phyloP scores from a whole-genome alignment of 2,329 filamentous ascomycete species.

The Byssoonygena ceratinophila region DNA sequence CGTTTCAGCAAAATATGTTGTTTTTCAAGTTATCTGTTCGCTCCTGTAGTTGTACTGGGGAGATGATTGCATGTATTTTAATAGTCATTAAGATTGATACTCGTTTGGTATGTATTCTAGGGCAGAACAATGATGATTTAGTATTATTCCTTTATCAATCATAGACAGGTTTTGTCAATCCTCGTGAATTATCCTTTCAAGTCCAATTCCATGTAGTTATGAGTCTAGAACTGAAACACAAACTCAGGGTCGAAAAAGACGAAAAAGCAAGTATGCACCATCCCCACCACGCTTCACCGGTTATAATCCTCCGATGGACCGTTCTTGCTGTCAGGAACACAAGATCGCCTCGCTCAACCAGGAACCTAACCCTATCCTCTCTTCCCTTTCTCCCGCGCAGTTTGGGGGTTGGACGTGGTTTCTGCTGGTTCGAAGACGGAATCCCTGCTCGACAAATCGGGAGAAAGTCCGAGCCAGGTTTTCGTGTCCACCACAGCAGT shows the following conservation, averaged over 20 bases:
- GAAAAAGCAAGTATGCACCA: neutral
- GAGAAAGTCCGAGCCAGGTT: neutral
- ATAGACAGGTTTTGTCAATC: too few species aligned
- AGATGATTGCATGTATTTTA: conserved; percentile 5
- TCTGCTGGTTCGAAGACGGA: neutral
- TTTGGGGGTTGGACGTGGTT: neutral
- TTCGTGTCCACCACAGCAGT: too few species aligned
- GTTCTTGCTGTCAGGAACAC: neutral
- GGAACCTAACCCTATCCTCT: neutral
- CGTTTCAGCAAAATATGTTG: neutral
- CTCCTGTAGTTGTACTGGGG: neutral
- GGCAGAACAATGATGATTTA: too few species aligned
- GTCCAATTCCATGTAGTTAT: too few species aligned
- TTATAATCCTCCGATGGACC: neutral
- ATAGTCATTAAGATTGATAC: neutral
- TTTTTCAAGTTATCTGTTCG: neutral
- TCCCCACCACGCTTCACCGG: neutral
- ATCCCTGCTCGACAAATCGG: neutral
- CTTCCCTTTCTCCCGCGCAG: neutral
- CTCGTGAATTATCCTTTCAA: too few species aligned
- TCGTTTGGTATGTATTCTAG: conserved; percentile 1
- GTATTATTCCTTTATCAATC: too few species aligned
- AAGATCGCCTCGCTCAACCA: neutral
- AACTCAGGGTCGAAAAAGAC: neutral
- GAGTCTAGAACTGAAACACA: too few species aligned